A percentile compares a stretch with the other conserved stretches of the same genome.
Evolutionary conservation across 495 filamentous ascomycete genomes (phyloP).

Genomic region (Jackrogersella minutella): DNA sequence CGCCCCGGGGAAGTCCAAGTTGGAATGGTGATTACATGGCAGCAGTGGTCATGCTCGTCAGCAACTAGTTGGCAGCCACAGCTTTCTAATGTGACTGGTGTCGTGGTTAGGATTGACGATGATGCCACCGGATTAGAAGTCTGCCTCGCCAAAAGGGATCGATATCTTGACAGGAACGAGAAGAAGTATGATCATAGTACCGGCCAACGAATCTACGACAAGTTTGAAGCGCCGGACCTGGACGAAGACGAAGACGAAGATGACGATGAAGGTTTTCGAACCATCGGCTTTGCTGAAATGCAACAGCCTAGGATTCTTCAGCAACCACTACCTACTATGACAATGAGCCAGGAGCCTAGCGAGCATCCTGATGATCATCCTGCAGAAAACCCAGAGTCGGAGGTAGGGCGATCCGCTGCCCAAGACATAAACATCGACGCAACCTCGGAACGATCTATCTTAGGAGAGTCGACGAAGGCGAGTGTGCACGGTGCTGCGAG

Average conservation of each 20-base stretch:
- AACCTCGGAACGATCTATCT: background rate
- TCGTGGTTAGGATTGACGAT: slow-evolving; percentile 61
- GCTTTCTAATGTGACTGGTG: slow-evolving; percentile 71
- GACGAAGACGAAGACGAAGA: slow-evolving; percentile 50
- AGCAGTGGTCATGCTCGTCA: slow-evolving; percentile 74
- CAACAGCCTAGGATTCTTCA: slow-evolving; percentile 55
- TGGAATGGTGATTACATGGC: slow-evolving; percentile 82
- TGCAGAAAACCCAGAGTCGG: background rate
- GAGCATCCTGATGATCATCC: background rate
- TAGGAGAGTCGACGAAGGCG: background rate
- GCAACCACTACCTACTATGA: slow-evolving; percentile 27
- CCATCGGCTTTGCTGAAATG: slow-evolving; percentile 51
- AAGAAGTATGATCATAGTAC: slow-evolving; percentile 54
- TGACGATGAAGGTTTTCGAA: slow-evolving; percentile 49
- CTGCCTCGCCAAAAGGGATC: slow-evolving; percentile 74
- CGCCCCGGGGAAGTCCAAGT: slow-evolving; percentile 58
- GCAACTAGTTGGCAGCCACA: slow-evolving; percentile 80
- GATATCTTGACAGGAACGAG: slow-evolving; percentile 57
- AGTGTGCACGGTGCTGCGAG: background rate
- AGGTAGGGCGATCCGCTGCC: background rate
- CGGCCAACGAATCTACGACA: slow-evolving; percentile 56
- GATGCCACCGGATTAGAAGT: slow-evolving; percentile 59
- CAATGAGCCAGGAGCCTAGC: slow-evolving; percentile 9
- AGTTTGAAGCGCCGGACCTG: slow-evolving; percentile 54
- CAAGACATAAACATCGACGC: slow-evolving; percentile 3